phyloP scores from a whole-genome alignment of 768 basidiomycete species.

The Gyrodon lividus region DNA sequence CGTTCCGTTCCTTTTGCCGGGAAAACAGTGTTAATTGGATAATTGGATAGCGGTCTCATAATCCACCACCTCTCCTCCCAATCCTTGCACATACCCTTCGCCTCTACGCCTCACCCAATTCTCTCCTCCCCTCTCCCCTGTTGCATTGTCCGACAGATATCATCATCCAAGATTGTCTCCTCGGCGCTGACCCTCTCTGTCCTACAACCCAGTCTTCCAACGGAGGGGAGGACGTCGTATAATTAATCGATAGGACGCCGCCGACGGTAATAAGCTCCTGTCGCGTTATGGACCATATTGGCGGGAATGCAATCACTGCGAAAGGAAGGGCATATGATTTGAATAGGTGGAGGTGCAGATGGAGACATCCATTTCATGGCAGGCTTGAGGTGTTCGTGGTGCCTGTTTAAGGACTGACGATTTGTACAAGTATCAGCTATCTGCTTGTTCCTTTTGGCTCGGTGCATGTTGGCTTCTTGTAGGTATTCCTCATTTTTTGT shows the following conservation, averaged over 20 bases:
- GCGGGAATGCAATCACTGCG: conserved; percentile 37
- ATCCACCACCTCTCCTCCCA: conserved; percentile 36
- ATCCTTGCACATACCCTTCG: conserved; percentile 34
- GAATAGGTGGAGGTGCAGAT: conserved; percentile 44
- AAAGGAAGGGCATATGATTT: conserved; percentile 27
- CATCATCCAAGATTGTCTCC: conserved; percentile 43
- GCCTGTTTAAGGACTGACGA: conserved; percentile 14
- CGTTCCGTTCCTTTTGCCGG: too few relatives aligned
- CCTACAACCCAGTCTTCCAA: conserved; percentile 18
- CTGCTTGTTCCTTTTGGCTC: too few relatives aligned
- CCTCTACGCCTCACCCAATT: conserved; percentile 28
- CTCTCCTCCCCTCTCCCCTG: conserved; percentile 29
- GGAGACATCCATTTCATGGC: conserved; percentile 46
- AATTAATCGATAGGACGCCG: conserved; percentile 14
- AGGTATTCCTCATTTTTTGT: not conserved
- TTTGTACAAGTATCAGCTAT: too few relatives aligned
- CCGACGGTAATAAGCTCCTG: conserved; percentile 41
- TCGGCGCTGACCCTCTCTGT: conserved; percentile 39
- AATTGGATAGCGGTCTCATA: conserved; percentile 37
- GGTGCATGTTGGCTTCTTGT: too few relatives aligned
- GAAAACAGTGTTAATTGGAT: not conserved
- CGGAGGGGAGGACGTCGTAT: conserved; percentile 1
- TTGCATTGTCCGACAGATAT: conserved; percentile 37
- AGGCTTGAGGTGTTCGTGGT: conserved; percentile 36
- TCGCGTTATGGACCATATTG: conserved; percentile 43